Base-by-base conservation (phyloP, 2,329 filamentous ascomycete species). In the Xylaria sp. region DNA sequence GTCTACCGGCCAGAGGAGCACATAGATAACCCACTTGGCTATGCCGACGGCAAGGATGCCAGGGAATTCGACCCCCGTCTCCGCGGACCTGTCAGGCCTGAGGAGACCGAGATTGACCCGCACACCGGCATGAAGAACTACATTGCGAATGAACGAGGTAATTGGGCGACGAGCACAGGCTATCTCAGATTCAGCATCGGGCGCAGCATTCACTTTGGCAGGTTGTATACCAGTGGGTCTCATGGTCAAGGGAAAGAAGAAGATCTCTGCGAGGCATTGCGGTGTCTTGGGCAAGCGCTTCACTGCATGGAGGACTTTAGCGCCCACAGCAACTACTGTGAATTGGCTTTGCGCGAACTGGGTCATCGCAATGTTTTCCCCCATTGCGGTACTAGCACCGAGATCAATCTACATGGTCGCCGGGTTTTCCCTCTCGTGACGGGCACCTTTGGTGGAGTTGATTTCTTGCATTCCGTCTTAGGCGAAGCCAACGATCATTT, bases 91-190 rank as follows among this genome's bases (percentile, higher is more conserved):
- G 89, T 98, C 9, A 83, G 88, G 67, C 86, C 87, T 4, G 80
- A 87, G 46, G 93, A 96, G 76, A 87, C 92, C 23, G 89, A 92
- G 67, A 87, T 96, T 65, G 93, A 96, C 75, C 82, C 82, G 39
- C 82, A 86, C 6, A 96, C 93, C 0, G 94, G 94, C n/a, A 97
- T 99, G 95, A 99, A 98, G 81, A 98, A 98, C 79, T 99, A 99
- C 80, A 98, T 99, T 73, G 90, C 95, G 68, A 98, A 97, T 76
- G 95, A 98, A 78, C 84, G 82, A 15, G 93, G 94, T 4, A 87
- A 88, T 46, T 97, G 94, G 92, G 93, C 94, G 1, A 99, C 96
- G 23, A 97, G 94, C 70, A 84, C 92, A 8, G 94, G 92, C 45
- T 97, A 95, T 76, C 85, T 97, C 67, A 89, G 90, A 73, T 93